Conservation (phyloP, 495 filamentous ascomycete species). For the Trichoderma parareesei region DNA sequence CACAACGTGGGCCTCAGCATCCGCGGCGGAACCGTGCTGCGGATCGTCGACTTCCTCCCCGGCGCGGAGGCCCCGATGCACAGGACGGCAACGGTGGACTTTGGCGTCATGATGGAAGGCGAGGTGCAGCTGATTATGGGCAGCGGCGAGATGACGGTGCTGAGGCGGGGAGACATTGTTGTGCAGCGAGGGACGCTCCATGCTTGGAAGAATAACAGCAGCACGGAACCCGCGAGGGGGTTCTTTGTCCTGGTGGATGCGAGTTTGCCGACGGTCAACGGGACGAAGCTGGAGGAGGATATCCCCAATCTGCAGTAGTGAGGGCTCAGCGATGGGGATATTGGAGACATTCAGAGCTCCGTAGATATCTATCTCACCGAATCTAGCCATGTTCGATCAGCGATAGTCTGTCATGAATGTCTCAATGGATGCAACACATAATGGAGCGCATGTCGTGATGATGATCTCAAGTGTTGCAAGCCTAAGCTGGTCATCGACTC, state of each 20-base stretch:
- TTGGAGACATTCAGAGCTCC: no score
- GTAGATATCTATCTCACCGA: no score
- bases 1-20: neutral
- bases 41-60: slow-evolving; percentile 45
- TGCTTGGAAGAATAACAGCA: slow-evolving; percentile 48
- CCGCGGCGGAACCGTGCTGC: slow-evolving; percentile 33
- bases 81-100: slow-evolving; percentile 56
- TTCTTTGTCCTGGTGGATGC: slow-evolving; percentile 44
- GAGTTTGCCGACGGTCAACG: slow-evolving; percentile 30
- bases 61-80: slow-evolving; percentile 43
- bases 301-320: neutral
- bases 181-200: slow-evolving; percentile 54
- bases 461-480: no score
- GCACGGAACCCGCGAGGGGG: slow-evolving; percentile 40
- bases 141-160: slow-evolving; percentile 37
- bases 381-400: no score
- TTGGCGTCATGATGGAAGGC: slow-evolving; percentile 59
- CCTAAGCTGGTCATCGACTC: no score
- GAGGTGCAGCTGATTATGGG: slow-evolving; percentile 47
- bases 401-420: no score
- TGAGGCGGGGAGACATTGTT: slow-evolving; percentile 45
- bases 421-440: no score
- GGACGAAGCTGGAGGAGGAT: slow-evolving; percentile 35
- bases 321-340: no score
- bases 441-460: no score